Base-by-base conservation (phyloP, 805 yeast genomes). In the Yarrowia deformans region DNA sequence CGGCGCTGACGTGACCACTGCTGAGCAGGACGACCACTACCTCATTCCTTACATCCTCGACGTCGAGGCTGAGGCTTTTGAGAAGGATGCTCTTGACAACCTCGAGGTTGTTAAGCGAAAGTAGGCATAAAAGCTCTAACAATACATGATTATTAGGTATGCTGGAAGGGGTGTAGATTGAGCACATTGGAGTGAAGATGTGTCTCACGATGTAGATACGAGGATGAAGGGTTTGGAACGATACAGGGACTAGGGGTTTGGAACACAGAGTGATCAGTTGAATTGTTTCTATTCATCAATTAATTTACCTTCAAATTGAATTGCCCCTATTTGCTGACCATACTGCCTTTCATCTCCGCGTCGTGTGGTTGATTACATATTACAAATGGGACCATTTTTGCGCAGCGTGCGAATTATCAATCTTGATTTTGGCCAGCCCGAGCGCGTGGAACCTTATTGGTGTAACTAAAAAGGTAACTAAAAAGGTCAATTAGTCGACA, bases 21-120 rank as follows among this genome's bases (percentile, higher is more conserved):
- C 92, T 39, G 91, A 88, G 77, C 94, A 94, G 71, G 81, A 79
- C 75, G 77, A 76, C 50, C 68, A 76, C 75, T 93, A 93, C 83
- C 84, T 95, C 78, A 81, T 90, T 70, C 98, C 97, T 74, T 90
- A 90, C 83, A 83, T 95, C 72, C 85, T 93, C 77, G 98, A 95
- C 84, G 96, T 94, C 71, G 98, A 95, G 84, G 91, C 91, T 75
- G 98, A 91, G 81, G 89, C 88, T 63, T 84, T 85, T 72, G 99
- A 95, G 84, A 92, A 89, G 82, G 88, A 85, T 72, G 95, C 89
- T 77, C 87, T 95, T 77, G 97, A 95, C 85, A 90, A 91, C 85
- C 84, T 91, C 74, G 82, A 75, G 69, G 81, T 83, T 70, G 75
- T 56, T 9, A 54, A 70, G 75, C 64, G 74, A 73, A 54, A 43